These are phyloP conservation scores for Fusarium sp. DNA, from an alignment of 2,329 filamentous ascomycete species.

Conservation along the genomic window DNA sequence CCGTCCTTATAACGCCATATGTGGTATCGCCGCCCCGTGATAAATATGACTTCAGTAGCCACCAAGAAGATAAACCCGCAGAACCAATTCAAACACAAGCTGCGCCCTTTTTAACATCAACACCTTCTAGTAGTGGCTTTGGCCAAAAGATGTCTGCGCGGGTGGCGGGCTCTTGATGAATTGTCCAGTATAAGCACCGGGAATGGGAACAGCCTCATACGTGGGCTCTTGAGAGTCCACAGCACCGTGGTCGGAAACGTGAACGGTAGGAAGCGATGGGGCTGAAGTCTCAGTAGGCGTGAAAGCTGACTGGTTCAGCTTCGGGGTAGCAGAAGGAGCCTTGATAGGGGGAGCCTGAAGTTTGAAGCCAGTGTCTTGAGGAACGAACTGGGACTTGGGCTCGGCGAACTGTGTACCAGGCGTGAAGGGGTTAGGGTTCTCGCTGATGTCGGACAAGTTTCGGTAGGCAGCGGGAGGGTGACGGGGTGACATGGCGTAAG, in stretches of 20 bases:
- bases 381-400: conserved; percentile 71
- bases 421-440: conserved; percentile 62
- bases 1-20: conserved; percentile 30
- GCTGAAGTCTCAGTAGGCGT: conserved; percentile 58
- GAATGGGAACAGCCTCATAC: conserved; percentile 89
- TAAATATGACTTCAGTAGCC: conserved; percentile 26
- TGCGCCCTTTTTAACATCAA: not conserved
- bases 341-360: conserved; percentile 86
- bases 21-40: conserved; percentile 37
- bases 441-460: conserved; percentile 59
- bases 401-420: conserved; percentile 67
- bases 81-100: conserved; percentile 24
- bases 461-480: conserved; percentile 69
- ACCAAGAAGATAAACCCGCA: conserved; percentile 11
- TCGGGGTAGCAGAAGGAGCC: conserved; percentile 81
- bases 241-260: conserved; percentile 71
- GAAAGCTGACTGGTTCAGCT: conserved; percentile 72
- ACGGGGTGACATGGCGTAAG: conserved; percentile 67
- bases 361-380: conserved; percentile 74
- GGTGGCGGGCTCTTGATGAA: conserved; percentile 64
- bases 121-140: conserved; percentile 42
- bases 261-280: conserved; percentile 53
- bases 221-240: conserved; percentile 82
- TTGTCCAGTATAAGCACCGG: conserved; percentile 78
- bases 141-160: conserved; percentile 57